Evolutionary conservation across 2,329 filamentous ascomycete species (phyloP).

Genomic region (Pestalotiopsis sp.): DNA sequence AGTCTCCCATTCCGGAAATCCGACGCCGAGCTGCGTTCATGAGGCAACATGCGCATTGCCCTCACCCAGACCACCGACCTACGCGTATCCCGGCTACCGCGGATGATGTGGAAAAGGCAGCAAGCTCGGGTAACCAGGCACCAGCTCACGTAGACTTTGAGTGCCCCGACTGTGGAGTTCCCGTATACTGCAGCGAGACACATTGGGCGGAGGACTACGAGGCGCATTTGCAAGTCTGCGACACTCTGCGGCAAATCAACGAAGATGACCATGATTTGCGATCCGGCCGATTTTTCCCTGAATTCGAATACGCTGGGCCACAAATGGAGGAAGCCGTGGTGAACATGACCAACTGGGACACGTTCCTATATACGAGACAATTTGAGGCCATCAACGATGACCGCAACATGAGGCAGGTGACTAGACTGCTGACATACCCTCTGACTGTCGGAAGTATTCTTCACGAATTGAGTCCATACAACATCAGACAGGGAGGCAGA

Average conservation of each 20-base stretch:
- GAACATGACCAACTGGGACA: slow-evolving; percentile 99
- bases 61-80: slow-evolving; percentile 83
- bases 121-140: slow-evolving; percentile 55
- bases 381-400: slow-evolving; percentile 91
- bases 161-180: slow-evolving; percentile 93
- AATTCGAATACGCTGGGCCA: slow-evolving; percentile 86
- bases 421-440: slow-evolving; percentile 90
- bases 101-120: slow-evolving; percentile 63
- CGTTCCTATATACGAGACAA: slow-evolving; percentile 88
- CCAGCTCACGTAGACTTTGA: slow-evolving; percentile 89
- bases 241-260: slow-evolving; percentile 88
- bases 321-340: slow-evolving; percentile 91
- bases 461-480: slow-evolving; percentile 94
- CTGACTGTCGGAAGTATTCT: slow-evolving; percentile 88
- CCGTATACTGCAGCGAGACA: slow-evolving; percentile 89
- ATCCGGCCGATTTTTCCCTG: slow-evolving; percentile 88
- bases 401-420: slow-evolving; percentile 88
- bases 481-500: slow-evolving; percentile 71
- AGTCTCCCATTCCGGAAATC: slow-evolving; percentile 87
- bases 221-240: slow-evolving; percentile 87
- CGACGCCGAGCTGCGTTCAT: slow-evolving; percentile 87
- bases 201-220: slow-evolving; percentile 98
- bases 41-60: slow-evolving; percentile 89
- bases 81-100: slow-evolving; percentile 69
- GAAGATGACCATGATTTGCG: slow-evolving; percentile 96